Evolutionary conservation across 2,329 filamentous ascomycete species (phyloP).

Genomic region (Phyllachora maydis): DNA sequence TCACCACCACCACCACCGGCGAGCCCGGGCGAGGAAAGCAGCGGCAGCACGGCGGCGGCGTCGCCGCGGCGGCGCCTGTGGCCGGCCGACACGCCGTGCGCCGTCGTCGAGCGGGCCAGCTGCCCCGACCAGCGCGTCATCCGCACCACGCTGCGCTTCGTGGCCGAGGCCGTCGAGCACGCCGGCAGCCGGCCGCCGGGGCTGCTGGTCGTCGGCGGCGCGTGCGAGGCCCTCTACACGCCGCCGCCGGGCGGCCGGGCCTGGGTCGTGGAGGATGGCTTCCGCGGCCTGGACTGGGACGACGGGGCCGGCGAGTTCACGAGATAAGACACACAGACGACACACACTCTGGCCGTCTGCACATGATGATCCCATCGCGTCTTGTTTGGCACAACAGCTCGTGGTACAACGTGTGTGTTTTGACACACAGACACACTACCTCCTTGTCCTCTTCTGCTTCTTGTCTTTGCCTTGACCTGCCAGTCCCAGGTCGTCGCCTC

Average conservation of each 20-base stretch:
- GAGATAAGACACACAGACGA: no score
- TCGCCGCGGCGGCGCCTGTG: slow-evolving; percentile 26
- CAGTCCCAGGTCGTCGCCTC: no score
- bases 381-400: no score
- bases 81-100: slow-evolving; percentile 66
- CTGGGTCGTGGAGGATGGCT: slow-evolving; percentile 81
- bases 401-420: no score
- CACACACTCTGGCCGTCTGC: no score
- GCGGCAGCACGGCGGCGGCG: not conserved
- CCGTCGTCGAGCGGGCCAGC: slow-evolving; percentile 81
- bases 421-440: no score
- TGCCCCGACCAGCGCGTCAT: slow-evolving; percentile 91
- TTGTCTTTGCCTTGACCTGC: no score
- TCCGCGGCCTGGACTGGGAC: slow-evolving; percentile 44
- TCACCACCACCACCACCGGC: no score
- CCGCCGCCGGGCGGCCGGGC: slow-evolving; percentile 32
- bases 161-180: slow-evolving; percentile 66
- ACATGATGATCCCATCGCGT: no score
- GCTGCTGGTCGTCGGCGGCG: slow-evolving; percentile 63
- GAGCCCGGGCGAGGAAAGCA: slow-evolving; percentile 1
- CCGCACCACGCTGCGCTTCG: slow-evolving; percentile 60
- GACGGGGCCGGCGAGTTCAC: slow-evolving; percentile 2
- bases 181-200: slow-evolving; percentile 82
- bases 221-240: slow-evolving; percentile 58
- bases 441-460: no score